These are phyloP conservation scores for Cyamopsis tetragonoloba DNA, from an alignment of 306 rosid species.

Conservation along the genomic window DNA sequence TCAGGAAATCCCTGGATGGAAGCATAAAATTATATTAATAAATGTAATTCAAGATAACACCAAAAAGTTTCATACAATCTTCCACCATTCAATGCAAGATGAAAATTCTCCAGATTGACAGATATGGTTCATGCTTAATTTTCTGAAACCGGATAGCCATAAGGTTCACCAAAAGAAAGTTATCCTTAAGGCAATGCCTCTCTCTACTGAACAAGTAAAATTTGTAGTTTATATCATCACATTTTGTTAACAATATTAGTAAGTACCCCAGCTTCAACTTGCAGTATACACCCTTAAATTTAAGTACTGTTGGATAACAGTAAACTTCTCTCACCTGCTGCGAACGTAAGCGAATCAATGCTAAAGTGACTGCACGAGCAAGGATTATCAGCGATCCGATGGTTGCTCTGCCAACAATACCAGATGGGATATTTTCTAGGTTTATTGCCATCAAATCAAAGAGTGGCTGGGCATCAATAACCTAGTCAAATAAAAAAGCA, in stretches of 20 bases:
- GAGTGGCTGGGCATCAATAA: constrained; percentile 61
- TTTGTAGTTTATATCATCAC: background rate
- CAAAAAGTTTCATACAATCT: background rate
- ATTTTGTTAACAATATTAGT: background rate
- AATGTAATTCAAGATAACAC: constrained; percentile 6
- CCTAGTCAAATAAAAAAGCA: constrained; percentile 41
- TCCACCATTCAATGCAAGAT: background rate
- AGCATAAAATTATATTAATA: background rate
- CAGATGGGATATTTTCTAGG: constrained; percentile 77
- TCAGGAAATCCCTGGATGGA: constrained; percentile 82
- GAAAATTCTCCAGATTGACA: background rate
- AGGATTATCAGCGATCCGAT: constrained; percentile 73
- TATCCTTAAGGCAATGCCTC: background rate
- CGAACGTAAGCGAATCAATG: constrained; percentile 43
- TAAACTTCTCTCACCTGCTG: constrained; percentile 58
- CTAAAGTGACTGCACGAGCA: constrained; percentile 63
- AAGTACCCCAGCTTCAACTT: constrained; percentile 2
- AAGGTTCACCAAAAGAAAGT: background rate
- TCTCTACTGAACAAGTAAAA: background rate
- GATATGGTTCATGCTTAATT: background rate
- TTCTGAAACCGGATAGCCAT: no score
- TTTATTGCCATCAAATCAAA: constrained; percentile 87
- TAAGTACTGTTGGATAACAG: background rate
- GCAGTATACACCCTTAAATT: background rate
- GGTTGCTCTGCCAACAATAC: constrained; percentile 69